These are phyloP conservation scores for Kodamaea suecica DNA, from an alignment of 1,139 yeast species.

Conservation along the genomic window DNA sequence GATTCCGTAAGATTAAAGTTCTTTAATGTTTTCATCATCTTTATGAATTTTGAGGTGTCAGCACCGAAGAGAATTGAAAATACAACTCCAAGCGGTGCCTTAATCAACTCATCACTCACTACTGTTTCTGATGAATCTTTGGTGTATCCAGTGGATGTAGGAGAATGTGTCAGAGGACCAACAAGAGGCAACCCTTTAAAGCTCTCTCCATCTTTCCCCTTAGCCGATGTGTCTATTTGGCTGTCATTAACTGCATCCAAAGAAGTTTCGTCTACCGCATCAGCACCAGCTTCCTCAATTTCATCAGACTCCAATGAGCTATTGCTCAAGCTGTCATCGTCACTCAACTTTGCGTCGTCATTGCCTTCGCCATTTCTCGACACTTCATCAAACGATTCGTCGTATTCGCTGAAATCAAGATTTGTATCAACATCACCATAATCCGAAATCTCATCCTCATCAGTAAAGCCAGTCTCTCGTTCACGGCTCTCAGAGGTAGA, in stretches of 20 bases:
- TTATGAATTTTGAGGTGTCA: constrained; percentile 56
- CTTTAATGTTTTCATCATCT: constrained; percentile 63
- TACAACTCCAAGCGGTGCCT: constrained; percentile 82
- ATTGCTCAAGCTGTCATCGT: constrained; percentile 6
- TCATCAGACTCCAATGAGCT: constrained; percentile 5
- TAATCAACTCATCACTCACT: constrained; percentile 56
- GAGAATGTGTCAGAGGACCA: constrained; percentile 40
- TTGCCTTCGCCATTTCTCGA: constrained; percentile 4
- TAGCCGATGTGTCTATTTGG: background rate
- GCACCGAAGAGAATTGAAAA: constrained; percentile 70
- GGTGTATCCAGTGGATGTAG: constrained; percentile 41
- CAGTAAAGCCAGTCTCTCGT: background rate
- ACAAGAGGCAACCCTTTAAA: constrained; percentile 37
- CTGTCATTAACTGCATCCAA: background rate
- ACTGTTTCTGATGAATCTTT: constrained; percentile 60
- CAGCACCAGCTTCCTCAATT: constrained; percentile 5
- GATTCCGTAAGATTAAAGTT: constrained; percentile 60
- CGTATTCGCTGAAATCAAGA: background rate
- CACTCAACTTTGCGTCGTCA: constrained; percentile 9
- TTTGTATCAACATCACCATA: constrained; percentile 4
- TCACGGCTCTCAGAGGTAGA: constrained; percentile 13
- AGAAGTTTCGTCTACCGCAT: background rate
- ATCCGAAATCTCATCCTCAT: background rate
- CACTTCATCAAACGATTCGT: constrained; percentile 3
- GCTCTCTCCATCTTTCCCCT: constrained; percentile 8